Percentiles rank a stretch among this genome's conserved stretches.
Evolutionary conservation across 1,284 basidiomycete species (phyloP).

Genomic region (Volvariella volvacea): DNA sequence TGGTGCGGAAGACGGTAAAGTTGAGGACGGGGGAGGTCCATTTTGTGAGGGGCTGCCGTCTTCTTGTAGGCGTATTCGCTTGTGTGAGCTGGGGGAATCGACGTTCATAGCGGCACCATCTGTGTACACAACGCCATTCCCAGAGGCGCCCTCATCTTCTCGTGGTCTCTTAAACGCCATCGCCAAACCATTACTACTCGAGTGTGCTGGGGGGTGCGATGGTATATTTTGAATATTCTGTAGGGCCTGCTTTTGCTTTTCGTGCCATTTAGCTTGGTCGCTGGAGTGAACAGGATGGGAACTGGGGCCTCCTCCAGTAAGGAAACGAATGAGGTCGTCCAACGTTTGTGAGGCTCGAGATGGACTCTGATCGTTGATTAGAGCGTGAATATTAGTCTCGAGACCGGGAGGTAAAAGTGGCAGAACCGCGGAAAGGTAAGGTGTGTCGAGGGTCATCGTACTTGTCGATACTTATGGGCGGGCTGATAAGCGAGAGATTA

Average conservation of each 20-base stretch:
- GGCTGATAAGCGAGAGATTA: no score
- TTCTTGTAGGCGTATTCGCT: no score
- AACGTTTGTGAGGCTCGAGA: slow-evolving; percentile 8
- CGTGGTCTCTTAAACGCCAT: neutral
- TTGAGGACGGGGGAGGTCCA: no score
- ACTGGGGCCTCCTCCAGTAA: slow-evolving; percentile 16
- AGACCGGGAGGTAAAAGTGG: slow-evolving; percentile 8
- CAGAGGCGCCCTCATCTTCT: neutral
- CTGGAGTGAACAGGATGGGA: slow-evolving; percentile 8
- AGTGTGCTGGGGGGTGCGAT: no score
- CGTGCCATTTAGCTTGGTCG: slow-evolving; percentile 12
- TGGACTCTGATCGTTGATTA: slow-evolving; percentile 9
- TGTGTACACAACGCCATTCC: slow-evolving; percentile 9
- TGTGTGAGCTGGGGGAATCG: no score
- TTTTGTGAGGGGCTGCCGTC: no score
- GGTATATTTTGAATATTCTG: slow-evolving; percentile 9
- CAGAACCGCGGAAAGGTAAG: slow-evolving; percentile 4
- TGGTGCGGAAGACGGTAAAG: no score
- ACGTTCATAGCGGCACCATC: neutral
- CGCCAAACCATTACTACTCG: no score
- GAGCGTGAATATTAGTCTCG: slow-evolving; percentile 4
- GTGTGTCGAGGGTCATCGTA: neutral
- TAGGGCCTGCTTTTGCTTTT: slow-evolving; percentile 13
- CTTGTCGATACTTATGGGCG: no score
- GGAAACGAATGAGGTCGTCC: slow-evolving; percentile 22